A percentile compares a stretch with the other conserved stretches of the same genome.
These are phyloP conservation scores for Rosa hybrid DNA, from an alignment of 331 rosid genomes.

Conservation along the genomic window DNA sequence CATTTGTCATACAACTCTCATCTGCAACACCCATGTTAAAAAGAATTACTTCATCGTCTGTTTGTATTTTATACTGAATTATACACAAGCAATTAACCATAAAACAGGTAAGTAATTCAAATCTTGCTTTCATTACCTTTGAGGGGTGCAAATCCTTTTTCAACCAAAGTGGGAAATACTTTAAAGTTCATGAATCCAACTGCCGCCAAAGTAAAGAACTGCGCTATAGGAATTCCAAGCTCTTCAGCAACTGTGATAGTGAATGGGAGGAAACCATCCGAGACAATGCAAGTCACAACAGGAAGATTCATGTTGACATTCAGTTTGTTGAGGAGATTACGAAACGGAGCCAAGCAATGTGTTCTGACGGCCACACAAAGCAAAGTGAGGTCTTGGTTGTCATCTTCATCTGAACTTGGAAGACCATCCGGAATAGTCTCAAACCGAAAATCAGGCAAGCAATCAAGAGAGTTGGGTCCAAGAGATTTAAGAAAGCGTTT, in stretches of 20 bases:
- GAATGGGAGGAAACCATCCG: conserved; percentile 49
- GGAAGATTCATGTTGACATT: conserved; percentile 18
- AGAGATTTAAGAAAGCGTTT: not conserved
- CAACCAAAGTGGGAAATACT: conserved; percentile 33
- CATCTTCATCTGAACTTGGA: not conserved
- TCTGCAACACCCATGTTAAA: not conserved
- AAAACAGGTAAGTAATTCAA: not conserved
- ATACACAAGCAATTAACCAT: not conserved
- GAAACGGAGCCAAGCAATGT: not conserved
- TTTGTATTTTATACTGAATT: not conserved
- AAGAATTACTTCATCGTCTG: not conserved
- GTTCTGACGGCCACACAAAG: not conserved
- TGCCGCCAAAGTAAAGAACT: conserved; percentile 42
- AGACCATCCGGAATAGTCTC: conserved; percentile 4
- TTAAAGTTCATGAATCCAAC: conserved; percentile 31
- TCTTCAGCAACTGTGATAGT: conserved; percentile 37
- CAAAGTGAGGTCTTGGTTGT: not conserved
- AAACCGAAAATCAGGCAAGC: not conserved
- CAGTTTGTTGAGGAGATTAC: not conserved
- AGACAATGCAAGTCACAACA: conserved; percentile 31
- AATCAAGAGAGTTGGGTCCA: not conserved
- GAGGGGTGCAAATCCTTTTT: conserved; percentile 41
- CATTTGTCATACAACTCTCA: no score
- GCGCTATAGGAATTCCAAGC: conserved; percentile 30
- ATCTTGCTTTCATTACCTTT: conserved; percentile 11